A percentile compares a stretch with the other conserved stretches of the same genome.
Conservation (phyloP, 495 filamentous ascomycete genomes). For the Chaetomium fimeti region DNA sequence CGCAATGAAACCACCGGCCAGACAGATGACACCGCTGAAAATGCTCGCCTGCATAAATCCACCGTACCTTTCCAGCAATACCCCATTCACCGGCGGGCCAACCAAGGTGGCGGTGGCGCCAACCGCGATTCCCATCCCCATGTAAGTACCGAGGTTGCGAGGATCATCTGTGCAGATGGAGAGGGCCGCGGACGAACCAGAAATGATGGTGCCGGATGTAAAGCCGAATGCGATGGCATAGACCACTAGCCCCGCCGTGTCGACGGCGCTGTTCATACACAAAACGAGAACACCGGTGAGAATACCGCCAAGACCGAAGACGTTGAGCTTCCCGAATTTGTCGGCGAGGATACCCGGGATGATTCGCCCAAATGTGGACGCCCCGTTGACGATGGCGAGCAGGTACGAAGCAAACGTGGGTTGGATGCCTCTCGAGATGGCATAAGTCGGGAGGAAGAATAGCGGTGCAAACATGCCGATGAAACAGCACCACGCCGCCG, state of each 20-base stretch:
- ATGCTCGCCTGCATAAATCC: conserved; percentile 44
- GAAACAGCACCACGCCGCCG: conserved; percentile 44
- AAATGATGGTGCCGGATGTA: conserved; percentile 48
- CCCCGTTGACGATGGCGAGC: conserved; percentile 53
- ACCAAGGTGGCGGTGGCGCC: conserved; percentile 47
- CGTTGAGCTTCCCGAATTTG: conserved; percentile 53
- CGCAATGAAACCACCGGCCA: conserved; percentile 33
- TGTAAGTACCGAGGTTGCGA: conserved; percentile 53
- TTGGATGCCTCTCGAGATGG: conserved; percentile 47
- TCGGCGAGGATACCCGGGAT: conserved; percentile 57
- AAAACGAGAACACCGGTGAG: conserved; percentile 44
- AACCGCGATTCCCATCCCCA: conserved; percentile 54
- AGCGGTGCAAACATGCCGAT: conserved; percentile 57
- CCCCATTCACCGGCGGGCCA: conserved; percentile 55
- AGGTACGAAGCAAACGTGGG: conserved; percentile 54
- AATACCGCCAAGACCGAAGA: conserved; percentile 38
- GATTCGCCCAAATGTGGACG: conserved; percentile 57
- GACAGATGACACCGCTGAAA: conserved; percentile 49
- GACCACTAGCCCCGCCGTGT: conserved; percentile 45
- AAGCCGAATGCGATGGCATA: conserved; percentile 41
- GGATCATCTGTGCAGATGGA: conserved; percentile 43
- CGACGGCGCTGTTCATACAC: conserved; percentile 40
- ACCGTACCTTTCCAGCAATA: conserved; percentile 43
- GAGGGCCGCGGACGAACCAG: conserved; percentile 45
- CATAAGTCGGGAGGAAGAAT: conserved; percentile 58